Base-by-base conservation (phyloP, 805 yeast genomes). In the Zygosaccharomyces bailii region DNA sequence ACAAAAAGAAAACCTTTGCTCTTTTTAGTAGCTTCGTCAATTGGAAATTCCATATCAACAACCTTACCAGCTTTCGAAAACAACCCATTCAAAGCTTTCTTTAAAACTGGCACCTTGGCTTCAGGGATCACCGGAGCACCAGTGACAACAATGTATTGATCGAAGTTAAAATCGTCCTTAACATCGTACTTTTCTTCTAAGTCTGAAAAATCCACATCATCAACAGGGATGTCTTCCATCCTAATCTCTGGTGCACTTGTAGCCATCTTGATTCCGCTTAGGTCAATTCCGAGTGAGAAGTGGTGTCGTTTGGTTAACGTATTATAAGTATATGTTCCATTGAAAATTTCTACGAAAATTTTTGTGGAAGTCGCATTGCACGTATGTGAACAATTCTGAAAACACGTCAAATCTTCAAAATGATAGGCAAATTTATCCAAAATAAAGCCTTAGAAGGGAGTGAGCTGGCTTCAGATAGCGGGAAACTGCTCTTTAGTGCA, bases 101-200 rank as follows among this genome's bases (percentile, higher is more conserved):
- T 77, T 62, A 93, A 76, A 46, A 86, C 80, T 44, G 88, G 86
- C 41, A 82, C 86, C 69, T 93, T 93, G 42, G 87, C 66, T 63
- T 84, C 95, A 46, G 97, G 96, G 19, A 96, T 96, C 50, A 88
- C 74, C 54, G 99, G 99, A 8, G 96, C 90, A 38, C 99, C 99
- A 64, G 89, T 97, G 41, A 88, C 84, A 23, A 91, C 86, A 46
- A 91, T 80, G 61, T 79, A 89, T 59, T 78, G 78, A 59, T 86
- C 96, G 45, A 86, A 74, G 40, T 80, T 78, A 46, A 74, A 69
- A 42, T 78, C 79, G 43, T 76, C 79, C 45, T 78, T 76, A 39
- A 84, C 80, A 18, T 77, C 67, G 66, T 76, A 88, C 67, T 86
- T 73, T 45, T 75, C 80, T 66, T 91, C 97, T 60, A 91, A 74